Evolutionary conservation across 164 flowering plant species (phyloP).

Genomic region (Vitis rupestris): DNA sequence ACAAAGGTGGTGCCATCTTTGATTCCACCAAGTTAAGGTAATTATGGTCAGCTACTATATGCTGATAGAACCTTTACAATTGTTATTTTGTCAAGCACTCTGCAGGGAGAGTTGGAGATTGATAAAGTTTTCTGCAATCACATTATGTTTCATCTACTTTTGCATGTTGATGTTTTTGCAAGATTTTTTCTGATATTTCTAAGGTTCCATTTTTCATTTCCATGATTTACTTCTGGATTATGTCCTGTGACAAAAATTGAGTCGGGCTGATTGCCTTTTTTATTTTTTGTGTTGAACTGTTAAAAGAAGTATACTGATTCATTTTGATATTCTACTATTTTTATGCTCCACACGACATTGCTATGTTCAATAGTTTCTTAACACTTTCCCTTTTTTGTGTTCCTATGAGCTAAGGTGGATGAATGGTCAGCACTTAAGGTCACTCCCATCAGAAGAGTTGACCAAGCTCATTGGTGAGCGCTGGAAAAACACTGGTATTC

Average conservation of each 20-base stretch:
- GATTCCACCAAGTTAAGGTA: slow-evolving; percentile 89
- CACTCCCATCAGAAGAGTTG: slow-evolving; percentile 68
- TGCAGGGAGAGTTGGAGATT: not conserved
- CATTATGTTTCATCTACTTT: not conserved
- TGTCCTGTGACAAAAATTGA: too few species aligned
- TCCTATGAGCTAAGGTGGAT: slow-evolving; percentile 69
- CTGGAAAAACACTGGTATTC: slow-evolving; percentile 76
- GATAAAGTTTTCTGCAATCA: not conserved
- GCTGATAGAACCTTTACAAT: not conserved
- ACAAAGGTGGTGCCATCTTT: slow-evolving; percentile 92
- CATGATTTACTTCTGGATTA: not conserved
- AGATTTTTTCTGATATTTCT: not conserved
- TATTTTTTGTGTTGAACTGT: not conserved
- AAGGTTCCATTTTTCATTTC: not conserved
- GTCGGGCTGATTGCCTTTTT: too few species aligned
- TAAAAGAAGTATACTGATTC: not conserved
- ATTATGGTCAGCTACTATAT: not conserved
- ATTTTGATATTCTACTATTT: not conserved
- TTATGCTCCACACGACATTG: not conserved
- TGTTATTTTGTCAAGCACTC: not conserved
- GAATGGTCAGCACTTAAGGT: slow-evolving; percentile 90
- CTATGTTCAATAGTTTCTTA: not conserved
- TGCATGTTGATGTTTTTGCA: not conserved
- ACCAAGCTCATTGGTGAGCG: slow-evolving; percentile 63
- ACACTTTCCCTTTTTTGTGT: not conserved